A percentile compares a stretch with the other conserved stretches of the same genome.
Evolutionary conservation across 23 red algal genomes (phyloP).

Genomic region (Gracilaria vermiculophylla): DNA sequence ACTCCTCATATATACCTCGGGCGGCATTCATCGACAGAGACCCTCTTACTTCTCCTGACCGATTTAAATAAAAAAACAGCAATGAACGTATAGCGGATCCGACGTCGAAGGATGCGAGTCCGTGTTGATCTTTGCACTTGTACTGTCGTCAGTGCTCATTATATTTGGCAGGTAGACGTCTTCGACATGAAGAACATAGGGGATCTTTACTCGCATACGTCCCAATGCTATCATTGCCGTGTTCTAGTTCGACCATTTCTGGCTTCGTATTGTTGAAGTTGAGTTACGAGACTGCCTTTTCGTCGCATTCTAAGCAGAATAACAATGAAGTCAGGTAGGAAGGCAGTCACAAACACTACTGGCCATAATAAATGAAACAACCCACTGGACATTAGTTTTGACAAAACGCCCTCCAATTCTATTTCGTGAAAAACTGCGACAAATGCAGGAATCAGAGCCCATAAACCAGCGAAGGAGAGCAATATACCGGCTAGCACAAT

Average conservation of each 20-base stretch:
- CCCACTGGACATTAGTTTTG: slow-evolving; percentile 35
- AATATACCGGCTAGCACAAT: slow-evolving; percentile 35
- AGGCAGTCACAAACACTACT: slow-evolving; percentile 49
- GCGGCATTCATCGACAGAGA: too few species aligned
- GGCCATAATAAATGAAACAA: slow-evolving; percentile 56
- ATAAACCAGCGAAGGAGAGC: slow-evolving; percentile 41
- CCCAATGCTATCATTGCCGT: too few species aligned
- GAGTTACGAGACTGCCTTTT: slow-evolving; percentile 34
- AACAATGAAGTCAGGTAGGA: slow-evolving; percentile 57
- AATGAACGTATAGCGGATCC: too few species aligned
- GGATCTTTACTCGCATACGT: too few species aligned
- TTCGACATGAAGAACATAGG: too few species aligned
- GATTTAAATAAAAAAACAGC: too few species aligned
- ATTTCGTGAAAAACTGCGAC: slow-evolving; percentile 4
- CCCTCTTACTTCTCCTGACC: too few species aligned
- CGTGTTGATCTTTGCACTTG: too few species aligned
- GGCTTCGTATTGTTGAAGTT: slow-evolving; percentile 47
- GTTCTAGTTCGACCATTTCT: neutral
- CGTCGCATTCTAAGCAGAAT: slow-evolving; percentile 35
- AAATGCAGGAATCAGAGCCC: slow-evolving; percentile 41
- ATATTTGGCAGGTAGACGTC: too few species aligned
- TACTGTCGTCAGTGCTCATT: too few species aligned
- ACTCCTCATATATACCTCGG: too few species aligned
- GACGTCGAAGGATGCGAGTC: too few species aligned
- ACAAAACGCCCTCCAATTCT: slow-evolving; percentile 61